Percentiles rank a stretch among this genome's conserved stretches.
Conservation (phyloP, 2,329 filamentous ascomycete genomes). For the Penicillium brasilianum region DNA sequence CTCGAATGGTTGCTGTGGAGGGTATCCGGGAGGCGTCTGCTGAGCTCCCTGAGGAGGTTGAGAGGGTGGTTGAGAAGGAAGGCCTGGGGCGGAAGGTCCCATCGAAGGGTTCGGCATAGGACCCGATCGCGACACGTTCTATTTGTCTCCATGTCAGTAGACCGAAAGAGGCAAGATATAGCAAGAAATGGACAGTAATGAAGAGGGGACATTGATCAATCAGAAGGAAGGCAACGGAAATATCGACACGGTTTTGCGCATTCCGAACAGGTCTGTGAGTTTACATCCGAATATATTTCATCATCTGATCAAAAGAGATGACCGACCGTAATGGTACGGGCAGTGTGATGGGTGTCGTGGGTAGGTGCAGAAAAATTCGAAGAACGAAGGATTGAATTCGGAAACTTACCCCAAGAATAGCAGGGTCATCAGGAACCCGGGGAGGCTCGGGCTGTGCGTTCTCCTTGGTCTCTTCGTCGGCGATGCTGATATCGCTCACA, state of each 20-base stretch:
- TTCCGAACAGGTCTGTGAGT: slow-evolving; percentile 75
- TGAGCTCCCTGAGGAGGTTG: slow-evolving; percentile 50
- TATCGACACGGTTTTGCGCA: slow-evolving; percentile 96
- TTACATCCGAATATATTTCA: slow-evolving; percentile 99
- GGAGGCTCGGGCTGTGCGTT: slow-evolving; percentile 76
- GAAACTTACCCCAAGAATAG: slow-evolving; percentile 90
- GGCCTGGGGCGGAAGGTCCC: slow-evolving; percentile 37
- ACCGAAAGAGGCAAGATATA: slow-evolving; percentile 6
- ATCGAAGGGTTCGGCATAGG: slow-evolving; percentile 32
- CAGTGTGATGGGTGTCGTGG: slow-evolving; percentile 12
- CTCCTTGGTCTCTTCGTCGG: slow-evolving; percentile 74
- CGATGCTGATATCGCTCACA: slow-evolving; percentile 96
- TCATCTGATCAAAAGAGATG: slow-evolving; percentile 51
- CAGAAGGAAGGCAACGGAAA: slow-evolving; percentile 99
- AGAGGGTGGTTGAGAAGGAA: slow-evolving; percentile 50
- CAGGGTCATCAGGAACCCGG: slow-evolving; percentile 88
- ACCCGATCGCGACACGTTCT: slow-evolving; percentile 52
- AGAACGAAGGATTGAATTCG: slow-evolving; percentile 1
- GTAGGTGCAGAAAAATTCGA: slow-evolving; percentile 15
- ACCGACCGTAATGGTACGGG: slow-evolving; percentile 17
- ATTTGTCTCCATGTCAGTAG: slow-evolving; percentile 30
- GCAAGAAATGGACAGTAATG: not conserved
- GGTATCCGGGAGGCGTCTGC: slow-evolving; percentile 46
- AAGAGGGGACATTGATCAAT: slow-evolving; percentile 51
- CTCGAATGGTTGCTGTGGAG: slow-evolving; percentile 49